Base-by-base conservation (phyloP, 1,139 yeast genomes). In the Arxiozyma slooffiae region DNA sequence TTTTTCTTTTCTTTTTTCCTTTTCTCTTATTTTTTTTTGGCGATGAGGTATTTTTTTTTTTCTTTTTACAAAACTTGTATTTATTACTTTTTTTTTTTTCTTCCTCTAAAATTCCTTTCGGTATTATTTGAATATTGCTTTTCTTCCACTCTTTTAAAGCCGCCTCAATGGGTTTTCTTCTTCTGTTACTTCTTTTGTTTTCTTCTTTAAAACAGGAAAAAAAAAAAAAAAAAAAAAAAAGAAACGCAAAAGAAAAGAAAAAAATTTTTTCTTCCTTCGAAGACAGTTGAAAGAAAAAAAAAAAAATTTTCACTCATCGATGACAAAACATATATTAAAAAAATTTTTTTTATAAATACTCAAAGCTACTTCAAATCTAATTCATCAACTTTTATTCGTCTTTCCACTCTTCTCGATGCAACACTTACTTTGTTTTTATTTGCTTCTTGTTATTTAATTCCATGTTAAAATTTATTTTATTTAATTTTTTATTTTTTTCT, bases 241-340 rank as follows among this genome's bases (percentile, higher is more conserved):
- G 36, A 30, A 30, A 8, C 36, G n/a, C n/a, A n/a, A n/a, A n/a
- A n/a, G n/a, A n/a, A n/a, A n/a, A n/a, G n/a, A n/a, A n/a, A n/a
- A n/a, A n/a, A n/a, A n/a, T n/a, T n/a, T n/a, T n/a, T n/a, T n/a
- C n/a, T n/a, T n/a, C n/a, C n/a, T n/a, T n/a, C n/a, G n/a, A n/a
- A n/a, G n/a, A n/a, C n/a, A n/a, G n/a, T n/a, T n/a, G n/a, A n/a
- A n/a, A n/a, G n/a, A n/a, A n/a, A n/a, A n/a, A 30, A n/a, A 30
- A 30, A 49, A 48, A 49, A 39, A 41, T 49, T 49, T 42, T 49
- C 44, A 36, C n/a, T 18, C 39, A 43, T 47, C 34, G 7, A 8
- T 30, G 41, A 14, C 21, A 20, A 30, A 30, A 7, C n/a, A 4
- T 30, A n/a, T 14, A 11, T 30, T 7, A 30, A 26, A n/a, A n/a